Conservation (phyloP, 768 basidiomycete species). For the Polyporus arcularius region DNA sequence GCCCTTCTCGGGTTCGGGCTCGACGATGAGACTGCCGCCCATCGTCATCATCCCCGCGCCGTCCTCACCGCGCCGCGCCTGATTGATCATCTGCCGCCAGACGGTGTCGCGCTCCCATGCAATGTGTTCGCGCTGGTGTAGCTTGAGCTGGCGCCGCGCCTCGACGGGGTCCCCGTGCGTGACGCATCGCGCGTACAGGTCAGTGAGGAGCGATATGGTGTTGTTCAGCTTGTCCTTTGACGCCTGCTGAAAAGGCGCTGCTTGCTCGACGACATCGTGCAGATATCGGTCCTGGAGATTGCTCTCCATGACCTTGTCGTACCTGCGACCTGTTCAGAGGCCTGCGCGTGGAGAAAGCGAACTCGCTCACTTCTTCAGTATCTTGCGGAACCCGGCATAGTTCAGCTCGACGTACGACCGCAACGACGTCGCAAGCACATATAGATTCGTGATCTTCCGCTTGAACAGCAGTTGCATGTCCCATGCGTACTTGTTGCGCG, state of each 20-base stretch:
- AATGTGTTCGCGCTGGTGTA: slow-evolving; percentile 89
- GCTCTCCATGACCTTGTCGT: slow-evolving; percentile 89
- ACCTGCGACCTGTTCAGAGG: slow-evolving; percentile 51
- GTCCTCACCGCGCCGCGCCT: slow-evolving; percentile 63
- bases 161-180: slow-evolving; percentile 64
- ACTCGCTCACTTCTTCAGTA: slow-evolving; percentile 80
- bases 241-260: slow-evolving; percentile 65
- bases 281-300: slow-evolving; percentile 81
- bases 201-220: slow-evolving; percentile 58
- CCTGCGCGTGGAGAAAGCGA: neutral
- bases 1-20: slow-evolving; percentile 47
- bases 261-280: slow-evolving; percentile 63
- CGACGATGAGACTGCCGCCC: slow-evolving; percentile 39
- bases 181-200: slow-evolving; percentile 85
- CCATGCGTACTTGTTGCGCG: slow-evolving; percentile 76
- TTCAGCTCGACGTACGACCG: slow-evolving; percentile 91
- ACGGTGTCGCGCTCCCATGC: slow-evolving; percentile 98
- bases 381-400: slow-evolving; percentile 92
- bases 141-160: slow-evolving; percentile 80
- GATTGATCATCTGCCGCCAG: slow-evolving; percentile 94
- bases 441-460: slow-evolving; percentile 81
- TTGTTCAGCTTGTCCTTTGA: slow-evolving; percentile 65
- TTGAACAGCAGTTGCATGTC: slow-evolving; percentile 88
- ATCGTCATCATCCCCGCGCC: slow-evolving; percentile 15
- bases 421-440: slow-evolving; percentile 73